A percentile compares a stretch with the other conserved stretches of the same genome.
These are phyloP conservation scores for Leersia perrieri DNA, from an alignment of 176 grass and related monocot genomes.

Conservation along the genomic window DNA sequence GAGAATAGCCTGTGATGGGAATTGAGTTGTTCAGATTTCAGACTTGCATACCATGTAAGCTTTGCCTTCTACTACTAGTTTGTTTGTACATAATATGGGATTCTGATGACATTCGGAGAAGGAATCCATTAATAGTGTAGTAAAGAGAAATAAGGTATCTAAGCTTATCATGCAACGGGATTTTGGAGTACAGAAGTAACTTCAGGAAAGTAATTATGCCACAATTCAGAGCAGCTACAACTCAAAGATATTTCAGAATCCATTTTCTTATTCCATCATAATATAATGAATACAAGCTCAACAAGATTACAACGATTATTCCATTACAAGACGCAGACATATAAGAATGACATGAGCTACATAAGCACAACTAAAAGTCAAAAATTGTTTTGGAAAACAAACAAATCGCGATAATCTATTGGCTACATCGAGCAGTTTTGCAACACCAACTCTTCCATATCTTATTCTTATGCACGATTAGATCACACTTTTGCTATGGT, in stretches of 20 bases:
- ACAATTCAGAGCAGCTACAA: slow-evolving; percentile 10
- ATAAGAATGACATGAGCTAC: slow-evolving; percentile 17
- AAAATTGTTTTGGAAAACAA: slow-evolving; percentile 28
- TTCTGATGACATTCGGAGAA: neutral
- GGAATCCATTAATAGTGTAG: neutral
- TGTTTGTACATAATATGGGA: slow-evolving; percentile 5
- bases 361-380: neutral
- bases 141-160: slow-evolving; percentile 7
- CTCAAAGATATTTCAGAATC: neutral
- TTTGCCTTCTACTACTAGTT: too few species aligned
- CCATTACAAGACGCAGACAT: slow-evolving; percentile 23
- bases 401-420: slow-evolving; percentile 25
- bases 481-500: neutral
- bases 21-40: neutral
- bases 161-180: neutral
- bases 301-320: slow-evolving; percentile 12
- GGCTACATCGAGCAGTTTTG: slow-evolving; percentile 6
- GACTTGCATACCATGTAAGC: neutral
- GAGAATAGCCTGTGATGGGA: neutral
- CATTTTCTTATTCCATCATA: slow-evolving; percentile 28
- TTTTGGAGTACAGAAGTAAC: neutral
- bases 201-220: neutral
- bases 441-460: slow-evolving; percentile 16
- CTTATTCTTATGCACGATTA: neutral
- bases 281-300: slow-evolving; percentile 29